Evolutionary conservation across 169 alveolate genomes (phyloP), one percentile per base, ranked within the genome.

Genomic region (Cryptosporidium baileyi): DNA sequence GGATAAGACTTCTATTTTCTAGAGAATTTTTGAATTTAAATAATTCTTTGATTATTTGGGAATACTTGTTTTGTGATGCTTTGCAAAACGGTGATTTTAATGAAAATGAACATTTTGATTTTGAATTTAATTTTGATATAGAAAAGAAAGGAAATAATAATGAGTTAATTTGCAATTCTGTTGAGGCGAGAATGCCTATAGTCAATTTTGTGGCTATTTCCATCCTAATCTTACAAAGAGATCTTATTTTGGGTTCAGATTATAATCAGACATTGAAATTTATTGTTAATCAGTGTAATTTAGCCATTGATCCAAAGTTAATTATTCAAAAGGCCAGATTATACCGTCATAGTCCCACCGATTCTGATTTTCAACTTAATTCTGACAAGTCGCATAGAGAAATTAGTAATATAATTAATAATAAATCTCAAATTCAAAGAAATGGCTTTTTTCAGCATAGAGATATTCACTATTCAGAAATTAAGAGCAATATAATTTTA

Each of bases 1-100:
- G 96, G 96, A 89, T 93, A 19, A 81, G 96, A 54, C 92, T 93
- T 54, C 61, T 93, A 57, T 93, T 92, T 63, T 90, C 94, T 49
- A 82, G 96, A 54, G 96, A 93, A 36, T 74, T 74, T 74, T 74
- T 67, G 3, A 47, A 51, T 22, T 32, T 74, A 34, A 49, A 51
- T 74, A 45, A 74, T 41, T 51, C 85, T 7, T 15, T 74, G 22
- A 74, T 74, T 36, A 74, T 52, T 51, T 74, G 85, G 85, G 85
- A 74, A 51, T 54, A 17, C 7, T 22, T 74, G 19, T 74, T 74
- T 57, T 74, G 65, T 17, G 85, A 74, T 59, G 34, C 85, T 7
- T 38, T 54, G 9, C 54, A 74, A 36, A 74, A 54, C 2, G 60
- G 85, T 13, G 24, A 17, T 24, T 24, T 9, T 1, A 9, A 3